Percentiles rank a stretch among this genome's conserved stretches.
phyloP scores from a whole-genome alignment of 352 stramenopile genomes.

The Phytophthora brassicae region DNA sequence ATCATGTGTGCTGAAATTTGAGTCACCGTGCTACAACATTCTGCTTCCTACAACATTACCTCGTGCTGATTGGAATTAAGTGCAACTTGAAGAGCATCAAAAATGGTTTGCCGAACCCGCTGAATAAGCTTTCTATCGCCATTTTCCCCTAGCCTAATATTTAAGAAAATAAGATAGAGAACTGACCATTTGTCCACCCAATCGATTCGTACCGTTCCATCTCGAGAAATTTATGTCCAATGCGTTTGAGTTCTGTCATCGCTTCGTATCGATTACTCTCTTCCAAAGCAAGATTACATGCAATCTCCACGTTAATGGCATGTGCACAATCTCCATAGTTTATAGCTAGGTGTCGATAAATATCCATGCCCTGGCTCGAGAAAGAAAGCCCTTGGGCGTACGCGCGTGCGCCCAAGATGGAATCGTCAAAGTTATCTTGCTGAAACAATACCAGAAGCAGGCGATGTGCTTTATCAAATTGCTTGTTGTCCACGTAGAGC shows the following conservation, averaged over 20 bases:
- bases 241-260: conserved; percentile 46
- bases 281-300: conserved; percentile 49
- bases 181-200: background rate
- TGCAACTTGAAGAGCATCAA: conserved; percentile 46
- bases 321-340: conserved; percentile 59
- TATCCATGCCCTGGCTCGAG: conserved; percentile 49
- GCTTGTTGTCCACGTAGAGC: conserved; percentile 48
- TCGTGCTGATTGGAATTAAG: conserved; percentile 41
- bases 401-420: conserved; percentile 45
- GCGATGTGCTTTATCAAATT: conserved; percentile 51
- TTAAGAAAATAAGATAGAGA: background rate
- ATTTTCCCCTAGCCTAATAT: conserved; percentile 12
- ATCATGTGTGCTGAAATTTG: conserved; percentile 26
- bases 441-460: conserved; percentile 55
- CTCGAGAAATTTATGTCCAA: conserved; percentile 32
- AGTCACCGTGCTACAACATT: background rate
- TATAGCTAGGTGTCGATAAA: conserved; percentile 65
- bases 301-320: conserved; percentile 67
- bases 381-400: conserved; percentile 51
- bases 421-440: conserved; percentile 44
- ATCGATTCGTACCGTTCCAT: conserved; percentile 25
- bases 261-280: conserved; percentile 34
- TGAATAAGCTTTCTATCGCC: conserved; percentile 10
- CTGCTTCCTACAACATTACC: conserved; percentile 23
- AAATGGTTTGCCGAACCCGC: conserved; percentile 42